Base-by-base conservation (phyloP, 2,329 filamentous ascomycete genomes). In the Diaporthe amygdali region DNA sequence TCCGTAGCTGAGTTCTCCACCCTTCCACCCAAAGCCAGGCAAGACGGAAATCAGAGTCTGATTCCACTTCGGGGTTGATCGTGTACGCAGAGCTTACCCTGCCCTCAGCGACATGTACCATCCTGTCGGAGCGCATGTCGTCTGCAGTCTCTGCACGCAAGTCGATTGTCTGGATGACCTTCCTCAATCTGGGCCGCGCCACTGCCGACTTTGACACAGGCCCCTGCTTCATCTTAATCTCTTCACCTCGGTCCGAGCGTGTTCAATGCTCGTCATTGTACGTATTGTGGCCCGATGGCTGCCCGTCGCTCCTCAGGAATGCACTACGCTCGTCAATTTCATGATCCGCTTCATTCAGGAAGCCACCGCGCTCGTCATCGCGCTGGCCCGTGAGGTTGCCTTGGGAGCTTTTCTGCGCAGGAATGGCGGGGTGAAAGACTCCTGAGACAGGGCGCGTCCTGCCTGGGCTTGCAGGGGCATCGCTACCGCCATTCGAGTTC, bases 21-120 rank as follows among this genome's bases (percentile, higher is more conserved):
- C 82, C 82, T 68, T 82, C 77, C 2, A 79, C 78, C 68, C 77
- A 82, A 46, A 81, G 70, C 81, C 82, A 84, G 2, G 82, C 79
- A 25, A 82, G 75, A 12, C 81, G 77, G 56, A 75, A 79, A 0
- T 79, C 77, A 9, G 69, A 70, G 17, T 47, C 51, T 37, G 69
- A 39, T 15, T 51, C 69, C 25, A 70, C 69, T 46, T 70, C 66
- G 17, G 64, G n/a, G 44, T 71, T 72, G 54, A 44, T 49, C n/a
- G 61, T 56, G n/a, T 46, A 66, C 61, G 47, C 51, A 52, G 69
- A 70, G 69, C 51, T 59, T 9, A 66, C 51, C 52, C 27, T 52
- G 8, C 69, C 61, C 69, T 70, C 61, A 8, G 51, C 41, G 30
- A 59, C 61, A 3, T 32, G 49, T 10, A 67, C 69, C 69, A 32